Conservation (phyloP, 1,284 basidiomycete genomes). For the Marasmius fiardii region DNA sequence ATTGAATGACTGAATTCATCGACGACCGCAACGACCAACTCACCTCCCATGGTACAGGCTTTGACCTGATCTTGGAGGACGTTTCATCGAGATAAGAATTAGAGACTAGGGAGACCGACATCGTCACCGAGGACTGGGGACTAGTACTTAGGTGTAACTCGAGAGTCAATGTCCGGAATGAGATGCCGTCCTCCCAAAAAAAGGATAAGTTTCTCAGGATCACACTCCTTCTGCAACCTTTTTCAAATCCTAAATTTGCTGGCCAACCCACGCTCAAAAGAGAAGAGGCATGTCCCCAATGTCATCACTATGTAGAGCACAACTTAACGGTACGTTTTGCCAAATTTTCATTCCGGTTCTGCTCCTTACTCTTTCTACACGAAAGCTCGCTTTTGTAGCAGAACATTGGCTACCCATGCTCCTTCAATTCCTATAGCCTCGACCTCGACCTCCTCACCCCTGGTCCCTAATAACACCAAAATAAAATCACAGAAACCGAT, state of each 20-base stretch:
- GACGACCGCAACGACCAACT: not conserved
- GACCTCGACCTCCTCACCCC: conserved; percentile 3
- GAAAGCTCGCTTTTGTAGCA: conserved; percentile 2
- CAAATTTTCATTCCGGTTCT: no score
- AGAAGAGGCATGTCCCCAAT: not conserved
- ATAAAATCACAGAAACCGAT: conserved; percentile 24
- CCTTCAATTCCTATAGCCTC: not conserved
- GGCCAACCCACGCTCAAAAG: not conserved
- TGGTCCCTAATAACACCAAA: not conserved
- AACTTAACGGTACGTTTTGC: not conserved
- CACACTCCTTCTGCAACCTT: not conserved
- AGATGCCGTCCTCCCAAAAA: no score
- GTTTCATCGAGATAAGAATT: conserved; percentile 87
- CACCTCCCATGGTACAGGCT: conserved; percentile 97
- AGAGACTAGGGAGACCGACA: conserved; percentile 84
- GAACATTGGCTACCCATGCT: conserved; percentile 14
- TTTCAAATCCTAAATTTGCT: not conserved
- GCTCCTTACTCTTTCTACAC: not conserved
- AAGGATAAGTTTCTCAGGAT: not conserved
- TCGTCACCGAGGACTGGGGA: conserved; percentile 23
- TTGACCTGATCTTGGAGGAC: conserved; percentile 83
- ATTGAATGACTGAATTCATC: conserved; percentile 4
- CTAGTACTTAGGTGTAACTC: not conserved
- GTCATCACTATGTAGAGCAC: not conserved
- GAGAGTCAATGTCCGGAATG: not conserved